Conservation (phyloP, 257 asterid genomes). For the Solanum rostratum region DNA sequence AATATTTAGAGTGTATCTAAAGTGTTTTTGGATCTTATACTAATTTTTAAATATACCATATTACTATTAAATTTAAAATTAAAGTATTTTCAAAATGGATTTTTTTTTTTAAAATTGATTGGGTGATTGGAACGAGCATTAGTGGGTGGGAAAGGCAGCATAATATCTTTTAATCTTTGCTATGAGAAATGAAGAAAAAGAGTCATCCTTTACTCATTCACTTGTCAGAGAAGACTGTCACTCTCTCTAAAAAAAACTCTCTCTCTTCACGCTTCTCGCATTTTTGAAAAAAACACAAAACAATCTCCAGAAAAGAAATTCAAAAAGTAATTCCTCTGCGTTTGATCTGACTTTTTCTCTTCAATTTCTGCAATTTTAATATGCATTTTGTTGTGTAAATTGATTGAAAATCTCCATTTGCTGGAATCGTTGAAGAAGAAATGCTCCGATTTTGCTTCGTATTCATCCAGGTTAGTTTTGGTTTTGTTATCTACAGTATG, state of each 20-base stretch:
- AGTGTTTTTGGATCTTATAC: too few species aligned
- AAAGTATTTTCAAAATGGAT: too few species aligned
- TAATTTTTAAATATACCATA: too few species aligned
- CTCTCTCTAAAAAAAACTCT: background rate
- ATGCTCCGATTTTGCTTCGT: background rate
- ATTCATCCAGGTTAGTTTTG: background rate
- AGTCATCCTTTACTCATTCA: background rate
- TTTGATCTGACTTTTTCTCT: background rate
- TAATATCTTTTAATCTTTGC: background rate
- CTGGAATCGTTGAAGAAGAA: background rate
- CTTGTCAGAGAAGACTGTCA: conserved; percentile 5
- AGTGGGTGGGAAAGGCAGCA: background rate
- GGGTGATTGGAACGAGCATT: background rate
- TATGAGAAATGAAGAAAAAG: background rate
- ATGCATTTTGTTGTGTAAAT: background rate
- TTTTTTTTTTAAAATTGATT: too few species aligned
- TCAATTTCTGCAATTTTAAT: background rate
- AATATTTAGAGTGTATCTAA: too few species aligned
- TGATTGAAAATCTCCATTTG: background rate
- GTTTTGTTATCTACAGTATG: background rate
- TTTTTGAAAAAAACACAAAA: background rate
- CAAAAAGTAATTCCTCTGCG: background rate
- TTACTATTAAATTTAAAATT: too few species aligned
- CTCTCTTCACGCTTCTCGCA: background rate
- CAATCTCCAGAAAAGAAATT: background rate